Evolutionary conservation across 192 early-diverging fungal genomes (phyloP).

Genomic region (Backusella westeae): DNA sequence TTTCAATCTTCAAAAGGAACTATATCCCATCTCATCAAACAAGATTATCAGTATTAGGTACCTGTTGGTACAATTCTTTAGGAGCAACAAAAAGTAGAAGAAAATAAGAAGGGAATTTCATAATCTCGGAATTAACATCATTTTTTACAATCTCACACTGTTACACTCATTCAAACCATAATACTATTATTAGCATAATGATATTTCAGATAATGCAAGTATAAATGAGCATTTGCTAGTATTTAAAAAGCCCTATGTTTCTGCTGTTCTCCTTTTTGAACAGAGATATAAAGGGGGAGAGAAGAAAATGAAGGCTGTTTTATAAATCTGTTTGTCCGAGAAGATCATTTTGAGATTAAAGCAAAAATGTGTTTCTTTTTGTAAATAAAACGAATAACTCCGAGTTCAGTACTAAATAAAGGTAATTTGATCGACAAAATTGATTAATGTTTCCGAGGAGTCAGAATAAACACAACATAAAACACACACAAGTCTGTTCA

Average conservation of each 20-base stretch:
- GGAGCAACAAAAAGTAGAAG: not conserved
- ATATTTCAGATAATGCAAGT: not conserved
- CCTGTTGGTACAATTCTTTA: not conserved
- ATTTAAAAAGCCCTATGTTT: not conserved
- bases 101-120: not conserved
- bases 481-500: not conserved
- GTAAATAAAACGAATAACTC: not conserved
- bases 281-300: too few species aligned
- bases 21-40: not conserved
- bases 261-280: too few species aligned
- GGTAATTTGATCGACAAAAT: not conserved
- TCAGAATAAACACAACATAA: not conserved
- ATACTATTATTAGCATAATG: not conserved
- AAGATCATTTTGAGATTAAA: not conserved
- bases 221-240: not conserved
- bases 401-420: not conserved
- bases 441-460: not conserved
- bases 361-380: not conserved
- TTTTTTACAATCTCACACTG: not conserved
- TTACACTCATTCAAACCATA: not conserved
- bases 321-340: not conserved
- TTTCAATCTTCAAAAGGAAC: not conserved
- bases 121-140: not conserved
- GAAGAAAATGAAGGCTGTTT: too few species aligned
- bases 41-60: not conserved